These are phyloP conservation scores for Phaseolus lunatus DNA, from an alignment of 306 rosid genomes.

Conservation along the genomic window DNA sequence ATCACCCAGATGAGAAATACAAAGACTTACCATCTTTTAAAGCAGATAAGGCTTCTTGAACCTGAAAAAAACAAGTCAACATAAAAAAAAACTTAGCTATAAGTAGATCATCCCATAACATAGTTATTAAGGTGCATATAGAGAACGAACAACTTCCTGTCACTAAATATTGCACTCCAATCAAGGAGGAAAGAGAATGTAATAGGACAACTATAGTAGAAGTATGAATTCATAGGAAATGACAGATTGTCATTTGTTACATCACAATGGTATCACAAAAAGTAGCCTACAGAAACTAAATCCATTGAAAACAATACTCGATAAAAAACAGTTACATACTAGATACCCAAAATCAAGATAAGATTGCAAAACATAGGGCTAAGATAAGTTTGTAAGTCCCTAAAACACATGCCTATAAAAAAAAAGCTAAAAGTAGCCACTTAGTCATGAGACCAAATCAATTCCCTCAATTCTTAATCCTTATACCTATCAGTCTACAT, in stretches of 20 bases:
- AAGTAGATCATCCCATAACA: slow-evolving; percentile 27
- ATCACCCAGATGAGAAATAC: slow-evolving; percentile 24
- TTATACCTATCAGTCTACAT: not conserved
- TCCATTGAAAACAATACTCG: slow-evolving; percentile 11
- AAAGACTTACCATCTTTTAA: slow-evolving; percentile 73
- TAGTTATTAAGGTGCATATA: slow-evolving; percentile 3
- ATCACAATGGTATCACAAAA: slow-evolving; percentile 11
- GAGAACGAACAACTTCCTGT: slow-evolving; percentile 32
- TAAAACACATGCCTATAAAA: not conserved
- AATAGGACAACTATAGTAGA: slow-evolving; percentile 27
- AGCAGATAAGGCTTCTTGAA: slow-evolving; percentile 62
- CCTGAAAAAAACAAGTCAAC: slow-evolving; percentile 54
- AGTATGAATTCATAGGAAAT: slow-evolving; percentile 1
- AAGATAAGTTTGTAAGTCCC: not conserved
- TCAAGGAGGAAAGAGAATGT: not conserved
- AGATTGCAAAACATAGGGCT: not conserved
- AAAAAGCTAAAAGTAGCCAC: not conserved
- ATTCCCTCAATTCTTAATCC: not conserved
- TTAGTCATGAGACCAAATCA: not conserved
- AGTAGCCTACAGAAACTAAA: not conserved
- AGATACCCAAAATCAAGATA: not conserved
- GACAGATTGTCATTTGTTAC: not conserved
- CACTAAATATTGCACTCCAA: slow-evolving; percentile 21
- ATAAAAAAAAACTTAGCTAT: slow-evolving; percentile 34
- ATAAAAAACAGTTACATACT: not conserved